Evolutionary conservation across 768 basidiomycete genomes (phyloP).

Genomic region (Agaricus subrufescens): DNA sequence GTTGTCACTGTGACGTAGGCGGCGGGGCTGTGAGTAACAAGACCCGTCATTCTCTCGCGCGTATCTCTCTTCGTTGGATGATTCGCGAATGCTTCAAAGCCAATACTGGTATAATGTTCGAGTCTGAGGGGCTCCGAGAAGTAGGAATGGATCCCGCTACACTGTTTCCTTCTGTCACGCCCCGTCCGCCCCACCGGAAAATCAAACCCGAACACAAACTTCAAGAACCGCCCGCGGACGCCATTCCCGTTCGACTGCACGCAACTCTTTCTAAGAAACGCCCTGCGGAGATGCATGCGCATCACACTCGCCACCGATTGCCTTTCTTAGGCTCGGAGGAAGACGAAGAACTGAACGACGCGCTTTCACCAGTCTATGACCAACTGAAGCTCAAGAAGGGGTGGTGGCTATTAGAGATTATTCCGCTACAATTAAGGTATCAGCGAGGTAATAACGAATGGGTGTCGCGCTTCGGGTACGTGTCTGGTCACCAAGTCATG

Average conservation of each 20-base stretch:
- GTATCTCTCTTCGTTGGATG: constrained; percentile 67
- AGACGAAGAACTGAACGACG: constrained; percentile 59
- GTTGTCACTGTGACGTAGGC: constrained; percentile 52
- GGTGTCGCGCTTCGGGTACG: constrained; percentile 29
- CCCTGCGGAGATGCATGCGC: constrained; percentile 13
- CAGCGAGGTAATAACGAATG: constrained; percentile 33
- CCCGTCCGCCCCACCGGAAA: constrained; percentile 32
- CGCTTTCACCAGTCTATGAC: constrained; percentile 53
- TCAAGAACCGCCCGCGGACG: constrained; percentile 18
- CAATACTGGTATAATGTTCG: constrained; percentile 59
- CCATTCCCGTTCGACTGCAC: constrained; percentile 19
- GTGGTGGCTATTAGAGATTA: constrained; percentile 71
- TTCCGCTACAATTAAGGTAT: constrained; percentile 39
- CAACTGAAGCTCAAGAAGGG: constrained; percentile 37
- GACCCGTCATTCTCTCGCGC: constrained; percentile 42
- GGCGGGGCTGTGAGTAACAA: constrained; percentile 52
- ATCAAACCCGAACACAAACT: constrained; percentile 17
- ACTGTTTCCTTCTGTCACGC: constrained; percentile 37
- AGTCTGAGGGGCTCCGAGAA: constrained; percentile 35
- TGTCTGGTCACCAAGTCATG: neutral
- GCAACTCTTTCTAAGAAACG: constrained; percentile 17
- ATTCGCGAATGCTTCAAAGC: constrained; percentile 63
- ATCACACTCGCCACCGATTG: constrained; percentile 1
- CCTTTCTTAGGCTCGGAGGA: constrained; percentile 42
- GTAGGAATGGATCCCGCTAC: constrained; percentile 47